phyloP scores from a whole-genome alignment of 2,329 filamentous ascomycete species.

The Pezicula rhizophila region DNA sequence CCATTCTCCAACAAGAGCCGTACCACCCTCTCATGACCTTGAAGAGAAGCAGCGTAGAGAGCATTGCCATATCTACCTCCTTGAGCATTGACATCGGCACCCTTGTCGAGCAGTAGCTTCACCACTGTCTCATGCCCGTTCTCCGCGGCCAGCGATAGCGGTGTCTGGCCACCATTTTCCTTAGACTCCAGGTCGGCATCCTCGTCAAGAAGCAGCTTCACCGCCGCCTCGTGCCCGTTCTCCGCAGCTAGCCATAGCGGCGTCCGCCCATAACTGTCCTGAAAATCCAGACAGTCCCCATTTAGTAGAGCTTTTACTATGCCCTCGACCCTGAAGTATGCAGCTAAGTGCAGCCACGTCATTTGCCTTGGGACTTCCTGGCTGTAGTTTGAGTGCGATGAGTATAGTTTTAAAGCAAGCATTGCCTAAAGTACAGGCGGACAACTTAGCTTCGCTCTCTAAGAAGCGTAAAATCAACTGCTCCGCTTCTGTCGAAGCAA shows the following conservation, averaged over 20 bases:
- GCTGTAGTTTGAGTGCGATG: not conserved
- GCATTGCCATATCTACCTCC: too few species aligned
- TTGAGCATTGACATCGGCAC: too few species aligned
- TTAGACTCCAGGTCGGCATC: slow-evolving; percentile 3
- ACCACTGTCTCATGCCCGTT: too few species aligned
- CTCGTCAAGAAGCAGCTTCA: slow-evolving; percentile 5
- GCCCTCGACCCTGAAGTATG: slow-evolving; percentile 19
- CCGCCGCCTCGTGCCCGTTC: slow-evolving; percentile 5
- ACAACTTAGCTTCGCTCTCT: slow-evolving; percentile 7
- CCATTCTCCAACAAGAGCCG: too few species aligned
- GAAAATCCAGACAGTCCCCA: slow-evolving; percentile 2
- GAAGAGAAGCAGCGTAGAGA: too few species aligned
- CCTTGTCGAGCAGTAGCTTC: too few species aligned
- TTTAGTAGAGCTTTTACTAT: slow-evolving; percentile 4
- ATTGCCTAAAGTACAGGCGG: slow-evolving; percentile 15
- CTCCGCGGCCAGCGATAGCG: too few species aligned
- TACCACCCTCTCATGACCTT: slow-evolving; percentile 15
- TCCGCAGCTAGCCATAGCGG: slow-evolving; percentile 10
- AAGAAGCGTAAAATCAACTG: slow-evolving; percentile 14
- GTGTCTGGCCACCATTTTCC: too few species aligned
- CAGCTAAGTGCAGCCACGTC: slow-evolving; percentile 19
- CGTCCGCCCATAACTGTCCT: slow-evolving; percentile 3
- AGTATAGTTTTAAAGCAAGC: too few species aligned
- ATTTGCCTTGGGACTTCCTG: slow-evolving; percentile 9
- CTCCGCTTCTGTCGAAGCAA: slow-evolving; percentile 24